phyloP scores from a whole-genome alignment of 306 rosid species.

The Betula pendula region DNA sequence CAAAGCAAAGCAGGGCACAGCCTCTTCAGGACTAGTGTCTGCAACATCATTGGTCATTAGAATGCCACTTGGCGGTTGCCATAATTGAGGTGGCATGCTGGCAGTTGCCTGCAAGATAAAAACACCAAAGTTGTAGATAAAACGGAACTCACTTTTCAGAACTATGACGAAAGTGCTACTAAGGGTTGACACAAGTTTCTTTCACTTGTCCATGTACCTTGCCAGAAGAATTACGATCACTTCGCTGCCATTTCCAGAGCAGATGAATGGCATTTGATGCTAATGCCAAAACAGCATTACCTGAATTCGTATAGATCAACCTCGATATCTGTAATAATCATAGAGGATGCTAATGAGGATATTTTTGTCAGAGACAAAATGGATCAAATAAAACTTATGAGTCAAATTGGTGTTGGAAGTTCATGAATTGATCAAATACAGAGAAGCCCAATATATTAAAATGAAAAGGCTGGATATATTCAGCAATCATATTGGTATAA shows the following conservation, averaged over 20 bases:
- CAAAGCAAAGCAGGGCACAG: constrained; percentile 88
- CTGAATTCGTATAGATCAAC: constrained; percentile 91
- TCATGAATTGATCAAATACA: constrained; percentile 2
- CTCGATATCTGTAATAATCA: constrained; percentile 76
- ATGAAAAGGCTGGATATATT: background rate
- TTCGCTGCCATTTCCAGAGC: constrained; percentile 93
- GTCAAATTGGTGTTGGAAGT: background rate
- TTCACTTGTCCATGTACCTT: constrained; percentile 49
- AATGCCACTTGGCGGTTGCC: constrained; percentile 98
- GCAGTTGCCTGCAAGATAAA: constrained; percentile 77
- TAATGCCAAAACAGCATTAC: constrained; percentile 83
- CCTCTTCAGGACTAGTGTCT: constrained; percentile 79
- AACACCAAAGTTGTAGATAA: constrained; percentile 31
- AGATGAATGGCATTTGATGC: constrained; percentile 93
- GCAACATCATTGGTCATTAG: constrained; percentile 82
- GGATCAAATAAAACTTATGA: background rate
- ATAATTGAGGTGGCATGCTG: constrained; percentile 71
- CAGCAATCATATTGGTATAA: background rate
- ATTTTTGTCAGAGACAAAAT: constrained; percentile 9
- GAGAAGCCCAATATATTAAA: background rate
- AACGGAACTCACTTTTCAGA: background rate
- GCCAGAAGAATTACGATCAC: constrained; percentile 73
- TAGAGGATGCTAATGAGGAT: constrained; percentile 23
- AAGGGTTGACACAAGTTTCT: constrained; percentile 24
- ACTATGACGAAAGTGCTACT: constrained; percentile 11